Evolutionary conservation across 2,329 filamentous ascomycete species (phyloP), one percentile per base, ranked within the genome.

Genomic region (Ascochyta pisi): DNA sequence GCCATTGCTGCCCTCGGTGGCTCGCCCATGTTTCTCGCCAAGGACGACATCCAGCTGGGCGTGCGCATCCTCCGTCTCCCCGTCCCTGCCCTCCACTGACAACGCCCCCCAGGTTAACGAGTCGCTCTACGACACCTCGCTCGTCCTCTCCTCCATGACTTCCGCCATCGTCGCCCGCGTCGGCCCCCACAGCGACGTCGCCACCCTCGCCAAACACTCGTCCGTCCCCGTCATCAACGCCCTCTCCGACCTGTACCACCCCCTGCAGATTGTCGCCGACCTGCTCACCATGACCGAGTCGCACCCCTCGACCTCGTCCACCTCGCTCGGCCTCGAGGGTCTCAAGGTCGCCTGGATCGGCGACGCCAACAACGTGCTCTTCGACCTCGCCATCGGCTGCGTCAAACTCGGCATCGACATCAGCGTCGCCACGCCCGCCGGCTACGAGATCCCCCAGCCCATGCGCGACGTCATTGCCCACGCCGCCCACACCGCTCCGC

Each of bases 311-410:
- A 70, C 76, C 8, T 72, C 74, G 3, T 47, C 72, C 0, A 70
- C 76, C 29, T 80, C 81, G 48, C 82, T 96, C 7, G 90, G 91
- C 1, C 81, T 96, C 4, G 85, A 91, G 64, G 91, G 92, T 1
- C 77, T 96, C 68, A 98, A 96, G 79, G 85, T 98, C 59, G 94
- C 95, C 15, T 99, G 95, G 95, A 83, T 99, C 41, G 94, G 94
- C 49, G 94, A 99, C 73, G 92, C 92, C 10, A 99, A 98, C 80
- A 99, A 99, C 67, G 94, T 99, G 26, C 85, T 98, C 23, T 97
- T 93, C 71, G 94, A 99, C 73, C 83, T 98, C 50, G 92, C 93
- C 44, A 94, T 95, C 64, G 93, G 86, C 37, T 92, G 90, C 54
- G 81, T 90, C 66, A 98, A 97, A 80, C 84, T 94, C 66, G 95